A percentile compares a stretch with the other conserved stretches of the same genome.
Evolutionary conservation across 2,329 filamentous ascomycete species (phyloP).

Genomic region (Dendryphion nanum): DNA sequence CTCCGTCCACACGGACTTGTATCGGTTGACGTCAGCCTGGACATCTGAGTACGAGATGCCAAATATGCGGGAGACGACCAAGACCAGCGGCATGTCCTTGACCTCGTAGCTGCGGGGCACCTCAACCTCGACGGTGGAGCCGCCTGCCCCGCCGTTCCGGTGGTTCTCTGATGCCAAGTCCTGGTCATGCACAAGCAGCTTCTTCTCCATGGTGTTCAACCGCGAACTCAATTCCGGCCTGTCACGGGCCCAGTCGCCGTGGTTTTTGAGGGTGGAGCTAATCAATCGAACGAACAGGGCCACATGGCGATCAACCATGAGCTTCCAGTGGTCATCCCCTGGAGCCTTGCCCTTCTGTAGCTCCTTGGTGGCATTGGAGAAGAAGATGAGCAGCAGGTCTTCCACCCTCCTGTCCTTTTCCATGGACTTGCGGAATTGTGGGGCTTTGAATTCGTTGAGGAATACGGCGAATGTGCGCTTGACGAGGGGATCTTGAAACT

Average conservation of each 20-base stretch:
- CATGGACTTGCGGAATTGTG: slow-evolving; percentile 82
- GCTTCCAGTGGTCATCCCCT: slow-evolving; percentile 86
- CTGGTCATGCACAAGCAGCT: slow-evolving; percentile 90
- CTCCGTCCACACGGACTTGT: slow-evolving; percentile 83
- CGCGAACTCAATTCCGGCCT: slow-evolving; percentile 79
- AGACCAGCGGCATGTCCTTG: slow-evolving; percentile 94
- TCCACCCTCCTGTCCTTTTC: slow-evolving; percentile 93
- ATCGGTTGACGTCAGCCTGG: slow-evolving; percentile 81
- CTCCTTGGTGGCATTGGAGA: slow-evolving; percentile 89
- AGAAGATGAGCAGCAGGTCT: slow-evolving; percentile 92
- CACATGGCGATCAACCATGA: slow-evolving; percentile 89
- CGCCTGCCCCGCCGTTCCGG: slow-evolving; percentile 56
- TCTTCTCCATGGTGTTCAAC: slow-evolving; percentile 81
- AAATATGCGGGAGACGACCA: slow-evolving; percentile 84
- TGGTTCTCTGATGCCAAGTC: slow-evolving; percentile 68
- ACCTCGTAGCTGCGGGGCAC: slow-evolving; percentile 86
- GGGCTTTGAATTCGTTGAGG: slow-evolving; percentile 88
- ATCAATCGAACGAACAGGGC: slow-evolving; percentile 91
- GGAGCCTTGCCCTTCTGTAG: slow-evolving; percentile 72
- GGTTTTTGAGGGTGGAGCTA: slow-evolving; percentile 73
- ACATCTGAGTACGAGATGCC: slow-evolving; percentile 74
- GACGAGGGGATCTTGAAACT: slow-evolving; percentile 85
- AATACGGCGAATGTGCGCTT: slow-evolving; percentile 95
- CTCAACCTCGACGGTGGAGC: slow-evolving; percentile 74
- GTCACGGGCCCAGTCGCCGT: slow-evolving; percentile 83